Evolutionary conservation across 2,329 filamentous ascomycete species (phyloP).

Genomic region (Colletotrichum caudatum): DNA sequence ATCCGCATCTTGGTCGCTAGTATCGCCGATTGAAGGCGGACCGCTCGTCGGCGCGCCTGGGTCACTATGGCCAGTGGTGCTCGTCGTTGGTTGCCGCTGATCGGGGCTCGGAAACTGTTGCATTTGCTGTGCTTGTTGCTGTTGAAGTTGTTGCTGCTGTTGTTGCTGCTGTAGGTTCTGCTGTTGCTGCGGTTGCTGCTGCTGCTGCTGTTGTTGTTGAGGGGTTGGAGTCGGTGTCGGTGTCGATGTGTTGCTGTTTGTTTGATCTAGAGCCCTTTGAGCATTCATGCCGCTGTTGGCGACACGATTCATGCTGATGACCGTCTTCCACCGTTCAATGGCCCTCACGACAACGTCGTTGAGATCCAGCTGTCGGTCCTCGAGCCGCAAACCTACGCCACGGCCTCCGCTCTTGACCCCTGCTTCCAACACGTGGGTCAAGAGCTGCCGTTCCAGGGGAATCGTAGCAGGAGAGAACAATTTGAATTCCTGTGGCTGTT

Average conservation of each 20-base stretch:
- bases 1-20: conserved; percentile 59
- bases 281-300: conserved; percentile 59
- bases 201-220: conserved; percentile 44
- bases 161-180: conserved; percentile 15
- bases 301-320: conserved; percentile 65
- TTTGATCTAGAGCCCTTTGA: conserved; percentile 62
- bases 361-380: conserved; percentile 66
- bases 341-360: conserved; percentile 64
- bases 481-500: conserved; percentile 71
- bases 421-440: conserved; percentile 61
- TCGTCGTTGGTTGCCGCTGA: conserved; percentile 50
- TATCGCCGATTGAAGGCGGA: conserved; percentile 59
- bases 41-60: conserved; percentile 50
- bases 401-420: conserved; percentile 53
- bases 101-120: conserved; percentile 43
- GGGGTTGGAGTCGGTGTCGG: conserved; percentile 44
- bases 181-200: conserved; percentile 45
- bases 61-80: conserved; percentile 52
- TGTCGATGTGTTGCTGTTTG: conserved; percentile 36
- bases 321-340: conserved; percentile 72
- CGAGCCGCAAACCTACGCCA: conserved; percentile 59
- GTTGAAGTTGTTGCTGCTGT: conserved; percentile 44
- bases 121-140: conserved; percentile 24
- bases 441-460: conserved; percentile 62
- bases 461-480: conserved; percentile 64